Conservation (phyloP, 352 stramenopile genomes). For the Phytophthora hybrid region DNA sequence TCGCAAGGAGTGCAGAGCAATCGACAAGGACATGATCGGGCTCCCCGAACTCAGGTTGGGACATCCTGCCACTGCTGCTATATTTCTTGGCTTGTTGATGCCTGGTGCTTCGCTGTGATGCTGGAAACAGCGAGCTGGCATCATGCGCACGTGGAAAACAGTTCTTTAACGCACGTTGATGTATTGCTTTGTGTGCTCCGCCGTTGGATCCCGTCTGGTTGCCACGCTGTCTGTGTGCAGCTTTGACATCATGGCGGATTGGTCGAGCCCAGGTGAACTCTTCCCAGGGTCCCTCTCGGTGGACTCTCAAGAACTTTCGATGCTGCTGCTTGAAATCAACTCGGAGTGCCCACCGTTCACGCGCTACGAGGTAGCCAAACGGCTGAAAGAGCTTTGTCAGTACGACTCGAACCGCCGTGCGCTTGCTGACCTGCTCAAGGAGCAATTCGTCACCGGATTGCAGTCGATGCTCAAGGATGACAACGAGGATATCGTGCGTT, state of each 20-base stretch:
- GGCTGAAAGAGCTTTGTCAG: slow-evolving; percentile 79
- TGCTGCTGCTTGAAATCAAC: slow-evolving; percentile 71
- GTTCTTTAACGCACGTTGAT: slow-evolving; percentile 37
- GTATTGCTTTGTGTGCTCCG: slow-evolving; percentile 11
- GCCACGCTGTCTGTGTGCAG: slow-evolving; percentile 37
- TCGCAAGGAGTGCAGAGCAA: slow-evolving; percentile 59
- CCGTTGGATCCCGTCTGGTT: slow-evolving; percentile 18
- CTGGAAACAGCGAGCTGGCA: slow-evolving; percentile 19
- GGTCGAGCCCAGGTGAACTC: slow-evolving; percentile 57
- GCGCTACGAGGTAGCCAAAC: slow-evolving; percentile 75
- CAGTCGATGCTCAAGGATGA: slow-evolving; percentile 74
- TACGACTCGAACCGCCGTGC: slow-evolving; percentile 59
- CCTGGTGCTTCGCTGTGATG: slow-evolving; percentile 24
- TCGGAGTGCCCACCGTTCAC: slow-evolving; percentile 54
- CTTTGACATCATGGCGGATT: slow-evolving; percentile 77
- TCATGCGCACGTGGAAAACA: slow-evolving; percentile 13
- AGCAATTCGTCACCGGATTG: slow-evolving; percentile 61
- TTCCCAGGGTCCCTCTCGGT: slow-evolving; percentile 54
- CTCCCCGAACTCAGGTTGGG: slow-evolving; percentile 74
- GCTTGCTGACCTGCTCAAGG: slow-evolving; percentile 50
- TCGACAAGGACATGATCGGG: slow-evolving; percentile 70
- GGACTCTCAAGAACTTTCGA: slow-evolving; percentile 59
- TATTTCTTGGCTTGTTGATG: slow-evolving; percentile 29
- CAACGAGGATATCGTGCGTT: slow-evolving; percentile 80
- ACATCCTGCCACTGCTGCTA: background rate